Conservation (phyloP, 306 rosid species). For the Argentina anserina region DNA sequence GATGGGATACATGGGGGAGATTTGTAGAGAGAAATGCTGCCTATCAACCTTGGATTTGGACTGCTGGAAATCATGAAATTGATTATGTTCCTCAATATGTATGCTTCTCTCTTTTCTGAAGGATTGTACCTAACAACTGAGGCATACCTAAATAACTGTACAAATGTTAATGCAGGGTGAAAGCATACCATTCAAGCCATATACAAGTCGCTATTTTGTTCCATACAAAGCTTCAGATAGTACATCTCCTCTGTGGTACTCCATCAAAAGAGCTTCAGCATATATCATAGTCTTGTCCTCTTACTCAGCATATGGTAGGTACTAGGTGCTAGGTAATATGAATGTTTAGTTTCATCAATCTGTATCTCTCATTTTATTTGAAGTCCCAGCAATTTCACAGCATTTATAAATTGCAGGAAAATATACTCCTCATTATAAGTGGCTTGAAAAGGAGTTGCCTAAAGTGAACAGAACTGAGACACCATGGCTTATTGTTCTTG, state of each 20-base stretch:
- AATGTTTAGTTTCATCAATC: not conserved
- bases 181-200: conserved; percentile 65
- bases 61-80: conserved; percentile 54
- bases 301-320: conserved; percentile 79
- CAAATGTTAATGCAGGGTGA: conserved; percentile 53
- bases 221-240: conserved; percentile 59
- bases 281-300: conserved; percentile 75
- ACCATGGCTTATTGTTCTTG: conserved; percentile 79
- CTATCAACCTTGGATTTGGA: conserved; percentile 81
- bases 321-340: no score
- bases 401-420: conserved; percentile 44
- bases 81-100: conserved; percentile 42
- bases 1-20: conserved; percentile 89
- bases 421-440: conserved; percentile 75
- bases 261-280: conserved; percentile 87
- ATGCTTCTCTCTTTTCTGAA: conserved; percentile 14
- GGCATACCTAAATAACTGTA: not conserved
- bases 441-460: conserved; percentile 67
- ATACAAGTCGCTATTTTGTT: conserved; percentile 44
- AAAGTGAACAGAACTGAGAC: conserved; percentile 76
- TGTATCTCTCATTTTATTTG: not conserved
- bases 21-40: conserved; percentile 64
- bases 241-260: conserved; percentile 76
- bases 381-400: not conserved
- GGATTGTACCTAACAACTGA: not conserved